Conservation (phyloP, 1,284 basidiomycete genomes). For the Cryptococcus sp. region DNA sequence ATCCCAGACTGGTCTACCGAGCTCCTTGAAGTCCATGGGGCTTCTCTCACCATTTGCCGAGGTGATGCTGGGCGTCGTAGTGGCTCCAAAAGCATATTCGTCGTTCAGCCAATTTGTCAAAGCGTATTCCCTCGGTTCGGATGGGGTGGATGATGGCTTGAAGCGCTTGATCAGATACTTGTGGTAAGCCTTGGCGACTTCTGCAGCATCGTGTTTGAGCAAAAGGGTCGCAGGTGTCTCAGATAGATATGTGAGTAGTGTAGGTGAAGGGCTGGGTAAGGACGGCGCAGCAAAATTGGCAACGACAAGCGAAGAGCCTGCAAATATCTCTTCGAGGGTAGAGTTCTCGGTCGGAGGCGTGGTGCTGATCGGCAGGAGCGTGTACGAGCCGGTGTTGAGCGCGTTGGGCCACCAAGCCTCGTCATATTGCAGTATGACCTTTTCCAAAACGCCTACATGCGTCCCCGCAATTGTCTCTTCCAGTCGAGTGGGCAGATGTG, state of each 20-base stretch:
- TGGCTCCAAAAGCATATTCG: slow-evolving; percentile 55
- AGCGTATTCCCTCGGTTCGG: slow-evolving; percentile 26
- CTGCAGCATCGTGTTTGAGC: slow-evolving; percentile 25
- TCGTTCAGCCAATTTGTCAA: slow-evolving; percentile 56
- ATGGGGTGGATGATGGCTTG: slow-evolving; percentile 2
- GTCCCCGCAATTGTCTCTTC: slow-evolving; percentile 43
- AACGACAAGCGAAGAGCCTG: slow-evolving; percentile 47
- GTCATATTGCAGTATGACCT: slow-evolving; percentile 55
- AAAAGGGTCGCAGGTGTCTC: slow-evolving; percentile 44
- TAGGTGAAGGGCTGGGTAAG: slow-evolving; percentile 42
- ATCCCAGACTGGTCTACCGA: slow-evolving; percentile 53
- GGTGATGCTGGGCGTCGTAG: slow-evolving; percentile 55
- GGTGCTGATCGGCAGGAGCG: slow-evolving; percentile 46
- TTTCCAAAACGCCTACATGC: slow-evolving; percentile 55
- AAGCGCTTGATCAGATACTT: slow-evolving; percentile 48
- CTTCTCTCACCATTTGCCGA: slow-evolving; percentile 45
- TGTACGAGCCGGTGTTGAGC: slow-evolving; percentile 48
- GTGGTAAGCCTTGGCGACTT: slow-evolving; percentile 49
- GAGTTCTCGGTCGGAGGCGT: slow-evolving; percentile 18
- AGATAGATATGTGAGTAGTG: slow-evolving; percentile 55
- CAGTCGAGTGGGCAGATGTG: slow-evolving; percentile 41
- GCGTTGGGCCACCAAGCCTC: slow-evolving; percentile 56
- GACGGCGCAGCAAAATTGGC: slow-evolving; percentile 47
- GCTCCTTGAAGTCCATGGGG: slow-evolving; percentile 57
- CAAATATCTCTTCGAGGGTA: slow-evolving; percentile 37